Conservation (phyloP, 2,329 filamentous ascomycete species). For the Hymenoscyphus occultus region DNA sequence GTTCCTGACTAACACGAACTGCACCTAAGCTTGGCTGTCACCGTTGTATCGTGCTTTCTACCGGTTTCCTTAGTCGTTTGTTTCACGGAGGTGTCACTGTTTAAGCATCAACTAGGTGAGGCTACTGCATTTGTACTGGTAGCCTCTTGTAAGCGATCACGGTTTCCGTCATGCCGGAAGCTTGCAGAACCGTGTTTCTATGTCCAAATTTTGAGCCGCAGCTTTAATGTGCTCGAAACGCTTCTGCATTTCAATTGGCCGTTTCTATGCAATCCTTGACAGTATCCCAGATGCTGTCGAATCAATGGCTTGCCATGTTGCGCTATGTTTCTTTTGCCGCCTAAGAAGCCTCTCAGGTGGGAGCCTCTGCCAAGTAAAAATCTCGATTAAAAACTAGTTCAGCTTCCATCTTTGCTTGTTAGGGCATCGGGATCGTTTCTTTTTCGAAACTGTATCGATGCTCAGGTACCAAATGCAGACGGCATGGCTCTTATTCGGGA, state of each 20-base stretch:
- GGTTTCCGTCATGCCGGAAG: neutral
- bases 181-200: neutral
- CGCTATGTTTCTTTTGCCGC: neutral
- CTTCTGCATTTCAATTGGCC: neutral
- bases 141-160: neutral
- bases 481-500: neutral
- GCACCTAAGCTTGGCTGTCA: slow-evolving; percentile 1
- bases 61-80: neutral
- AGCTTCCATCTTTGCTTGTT: neutral
- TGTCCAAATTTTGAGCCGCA: neutral
- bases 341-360: neutral
- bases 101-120: neutral
- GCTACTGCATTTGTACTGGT: neutral
- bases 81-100: neutral
- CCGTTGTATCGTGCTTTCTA: neutral
- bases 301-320: neutral
- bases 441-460: neutral
- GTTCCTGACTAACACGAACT: neutral
- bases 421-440: neutral
- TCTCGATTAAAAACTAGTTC: neutral
- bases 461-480: neutral
- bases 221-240: neutral
- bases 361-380: slow-evolving; percentile 3
- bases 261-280: neutral
- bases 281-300: neutral